Conservation (phyloP, 805 yeast genomes). For the Wickerhamomyces subpelliculosus region DNA sequence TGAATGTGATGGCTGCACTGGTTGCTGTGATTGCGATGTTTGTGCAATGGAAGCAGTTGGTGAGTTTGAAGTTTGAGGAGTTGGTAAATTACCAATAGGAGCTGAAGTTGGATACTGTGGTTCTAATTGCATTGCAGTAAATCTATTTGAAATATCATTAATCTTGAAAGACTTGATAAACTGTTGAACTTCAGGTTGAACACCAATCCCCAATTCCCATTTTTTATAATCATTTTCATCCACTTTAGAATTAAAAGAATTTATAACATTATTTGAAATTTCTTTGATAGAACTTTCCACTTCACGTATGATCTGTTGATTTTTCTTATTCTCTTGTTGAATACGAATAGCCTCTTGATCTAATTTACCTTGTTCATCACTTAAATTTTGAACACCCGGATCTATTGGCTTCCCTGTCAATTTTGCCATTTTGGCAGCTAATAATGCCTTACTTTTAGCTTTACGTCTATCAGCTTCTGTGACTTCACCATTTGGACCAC, state of each 20-base stretch:
- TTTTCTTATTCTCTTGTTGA: slow-evolving; percentile 45
- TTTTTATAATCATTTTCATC: slow-evolving; percentile 36
- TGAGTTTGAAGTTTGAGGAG: too few species aligned
- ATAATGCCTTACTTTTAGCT: slow-evolving; percentile 68
- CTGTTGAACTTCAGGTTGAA: slow-evolving; percentile 40
- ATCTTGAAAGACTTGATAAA: slow-evolving; percentile 16
- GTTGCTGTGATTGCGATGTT: slow-evolving; percentile 1
- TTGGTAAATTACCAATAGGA: slow-evolving; percentile 3
- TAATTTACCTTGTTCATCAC: slow-evolving; percentile 29
- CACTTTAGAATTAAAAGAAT: slow-evolving; percentile 15
- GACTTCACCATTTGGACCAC: slow-evolving; percentile 81
- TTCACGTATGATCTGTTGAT: slow-evolving; percentile 56
- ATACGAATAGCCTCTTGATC: slow-evolving; percentile 45
- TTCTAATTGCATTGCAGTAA: slow-evolving; percentile 6
- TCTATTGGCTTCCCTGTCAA: slow-evolving; percentile 70
- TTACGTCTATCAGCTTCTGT: slow-evolving; percentile 78
- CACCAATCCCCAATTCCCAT: slow-evolving; percentile 82
- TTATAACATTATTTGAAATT: slow-evolving; percentile 37
- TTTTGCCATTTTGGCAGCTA: slow-evolving; percentile 86
- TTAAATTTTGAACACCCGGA: slow-evolving; percentile 26
- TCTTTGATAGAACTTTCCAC: slow-evolving; percentile 64
- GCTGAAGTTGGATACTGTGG: slow-evolving; percentile 6
- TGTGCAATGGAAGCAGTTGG: too few species aligned
- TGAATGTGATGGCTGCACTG: too few species aligned
- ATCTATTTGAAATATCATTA: slow-evolving; percentile 13